Base-by-base conservation (phyloP, 148 eudicot genomes). In the Amaranthus cruentus region DNA sequence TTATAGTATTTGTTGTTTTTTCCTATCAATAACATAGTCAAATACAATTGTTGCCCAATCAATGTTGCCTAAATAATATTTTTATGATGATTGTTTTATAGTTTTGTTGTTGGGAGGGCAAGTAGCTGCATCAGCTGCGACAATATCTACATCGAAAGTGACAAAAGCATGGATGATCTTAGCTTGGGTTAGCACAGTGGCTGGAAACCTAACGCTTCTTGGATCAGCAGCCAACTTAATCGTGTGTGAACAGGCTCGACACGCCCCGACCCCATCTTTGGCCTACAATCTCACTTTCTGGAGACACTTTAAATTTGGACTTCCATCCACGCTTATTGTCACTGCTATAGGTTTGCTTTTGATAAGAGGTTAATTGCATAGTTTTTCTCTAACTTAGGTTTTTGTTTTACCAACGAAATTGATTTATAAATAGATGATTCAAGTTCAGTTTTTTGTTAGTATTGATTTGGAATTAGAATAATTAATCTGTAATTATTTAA, bases 161-260 rank as follows among this genome's bases (percentile, higher is more conserved):
- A 89, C 81, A 79, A 91, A 87, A 76, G 92, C 98, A 8, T 93
- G 97, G 98, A 87, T 93, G 55, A 80, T 93, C 43, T 81, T 93
- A 79, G 98, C 98, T 43, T 93, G 98, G 98, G 97, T 87, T 12
- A 93, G 98, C 82, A 91, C 98, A 0, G 95, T 89, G 53, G 97
- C 98, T 0, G 98, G 98, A 57, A 93, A 93, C 76, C 81, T 93
- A 44, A 85, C 98, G 5, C 85, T 91, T 4, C 62, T 93, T 58
- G 98, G 98, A 57, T 93, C 98, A 15, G 98, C 98, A 0, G 98
- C 98, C 54, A 93, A 93, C 85, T 75, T 93, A 78, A 93, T 93
- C 47, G 95, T 93, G 67, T 93, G 97, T 8, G 97, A 93, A 83
- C 98, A 93, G 81, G 98, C 98, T 82, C 92, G 95, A 21, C 85